phyloP scores from a whole-genome alignment of 768 basidiomycete genomes.

The Thelephora ganbajun region DNA sequence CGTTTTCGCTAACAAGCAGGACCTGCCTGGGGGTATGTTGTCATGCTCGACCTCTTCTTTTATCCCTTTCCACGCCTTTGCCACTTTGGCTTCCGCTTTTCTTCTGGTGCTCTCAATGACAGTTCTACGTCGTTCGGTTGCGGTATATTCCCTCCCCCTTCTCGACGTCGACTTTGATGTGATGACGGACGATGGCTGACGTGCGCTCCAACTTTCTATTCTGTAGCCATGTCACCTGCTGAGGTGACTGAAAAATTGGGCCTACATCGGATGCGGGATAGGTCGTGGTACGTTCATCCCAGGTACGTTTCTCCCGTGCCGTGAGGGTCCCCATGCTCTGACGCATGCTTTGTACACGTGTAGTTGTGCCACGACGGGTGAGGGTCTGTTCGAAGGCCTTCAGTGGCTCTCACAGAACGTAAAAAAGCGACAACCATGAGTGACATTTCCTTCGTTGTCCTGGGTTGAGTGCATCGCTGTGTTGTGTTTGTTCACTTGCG shows the following conservation, averaged over 20 bases:
- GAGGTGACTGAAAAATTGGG: conserved; percentile 97
- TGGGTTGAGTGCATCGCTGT: not conserved
- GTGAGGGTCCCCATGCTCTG: conserved; percentile 1
- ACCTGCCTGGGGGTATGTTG: conserved; percentile 81
- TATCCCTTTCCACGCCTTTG: not conserved
- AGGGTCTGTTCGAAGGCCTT: conserved; percentile 92
- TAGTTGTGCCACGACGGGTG: conserved; percentile 93
- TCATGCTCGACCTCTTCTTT: not conserved
- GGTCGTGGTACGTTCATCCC: conserved; percentile 99
- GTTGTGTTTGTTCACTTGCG: not conserved
- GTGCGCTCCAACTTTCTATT: too few species aligned
- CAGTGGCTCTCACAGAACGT: conserved; percentile 97
- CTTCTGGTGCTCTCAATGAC: too few species aligned
- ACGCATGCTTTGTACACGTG: not conserved
- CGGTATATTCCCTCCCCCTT: too few species aligned
- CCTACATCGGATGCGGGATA: conserved; percentile 88
- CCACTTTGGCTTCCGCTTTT: too few species aligned
- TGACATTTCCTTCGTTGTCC: conserved; percentile 5
- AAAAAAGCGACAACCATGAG: conserved; percentile 76
- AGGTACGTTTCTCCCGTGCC: conserved; percentile 39
- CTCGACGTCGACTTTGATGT: too few species aligned
- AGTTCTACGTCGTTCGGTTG: too few species aligned
- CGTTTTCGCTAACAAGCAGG: conserved; percentile 99
- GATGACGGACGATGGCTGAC: too few species aligned
- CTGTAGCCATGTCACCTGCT: conserved; percentile 96